Base-by-base conservation (phyloP, 805 yeast genomes). In the Candida chilensis region DNA sequence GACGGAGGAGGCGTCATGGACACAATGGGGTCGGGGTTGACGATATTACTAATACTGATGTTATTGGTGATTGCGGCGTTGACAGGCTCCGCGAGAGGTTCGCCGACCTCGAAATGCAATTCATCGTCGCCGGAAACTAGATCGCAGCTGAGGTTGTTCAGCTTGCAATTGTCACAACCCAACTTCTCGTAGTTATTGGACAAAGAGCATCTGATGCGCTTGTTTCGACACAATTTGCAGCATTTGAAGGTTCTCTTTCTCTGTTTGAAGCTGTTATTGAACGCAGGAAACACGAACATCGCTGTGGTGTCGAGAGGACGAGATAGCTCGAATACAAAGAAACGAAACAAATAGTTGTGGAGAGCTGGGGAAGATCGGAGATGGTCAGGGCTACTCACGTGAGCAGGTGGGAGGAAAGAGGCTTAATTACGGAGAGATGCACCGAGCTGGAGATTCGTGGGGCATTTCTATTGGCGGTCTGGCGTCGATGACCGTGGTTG, bases 321-420 rank as follows among this genome's bases (percentile, higher is more conserved):
- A 35, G 48, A 59, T n/a, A 60, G 49, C 27, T 58, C 43, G 18
- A 56, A 49, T 9, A 60, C 52, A 35, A 52, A 48, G 11, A 57
- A 54, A 41, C 59, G n/a, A n/a, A n/a, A n/a, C n/a, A n/a, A n/a
- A n/a, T n/a, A n/a, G n/a, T n/a, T n/a, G n/a, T n/a, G n/a, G n/a
- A n/a, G n/a, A n/a, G n/a, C n/a, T n/a, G n/a, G n/a, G n/a, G n/a
- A n/a, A n/a, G n/a, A n/a, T n/a, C n/a, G n/a, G n/a, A n/a, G n/a
- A n/a, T n/a, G n/a, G n/a, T n/a, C n/a, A n/a, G n/a, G n/a, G n/a
- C n/a, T n/a, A n/a, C n/a, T n/a, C n/a, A n/a, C n/a, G n/a, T n/a
- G n/a, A n/a, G n/a, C n/a, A n/a, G n/a, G n/a, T n/a, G n/a, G n/a
- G n/a, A n/a, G n/a, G n/a, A n/a, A n/a, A n/a, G n/a, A n/a, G n/a